phyloP scores from a whole-genome alignment of 2,329 filamentous ascomycete genomes.

The Dothistroma septosporum region DNA sequence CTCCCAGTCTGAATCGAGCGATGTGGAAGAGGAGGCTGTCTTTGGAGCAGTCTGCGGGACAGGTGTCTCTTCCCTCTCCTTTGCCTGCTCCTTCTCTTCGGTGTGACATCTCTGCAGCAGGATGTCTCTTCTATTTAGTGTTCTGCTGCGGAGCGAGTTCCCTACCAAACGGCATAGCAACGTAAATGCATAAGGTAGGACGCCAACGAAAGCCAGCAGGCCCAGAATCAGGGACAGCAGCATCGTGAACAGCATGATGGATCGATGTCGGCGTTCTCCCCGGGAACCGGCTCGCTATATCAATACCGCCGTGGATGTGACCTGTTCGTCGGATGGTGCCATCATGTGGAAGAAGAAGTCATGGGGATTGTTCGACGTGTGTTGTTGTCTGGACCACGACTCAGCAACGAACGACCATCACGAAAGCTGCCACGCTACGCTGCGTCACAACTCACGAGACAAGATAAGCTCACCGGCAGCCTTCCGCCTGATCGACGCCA shows the following conservation, averaged over 20 bases:
- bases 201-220: constrained; percentile 19
- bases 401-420: not conserved
- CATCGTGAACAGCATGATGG: constrained; percentile 13
- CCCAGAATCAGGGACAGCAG: constrained; percentile 25
- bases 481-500: constrained; percentile 6
- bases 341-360: not conserved
- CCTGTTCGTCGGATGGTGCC: not conserved
- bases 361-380: not conserved
- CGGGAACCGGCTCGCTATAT: not conserved
- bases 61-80: constrained; percentile 14
- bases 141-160: constrained; percentile 27
- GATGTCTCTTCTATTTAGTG: constrained; percentile 31
- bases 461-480: not conserved
- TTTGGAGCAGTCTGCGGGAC: constrained; percentile 1
- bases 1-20: constrained; percentile 65
- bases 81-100: constrained; percentile 27
- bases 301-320: not conserved
- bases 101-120: constrained; percentile 27
- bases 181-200: constrained; percentile 26
- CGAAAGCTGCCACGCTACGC: no score
- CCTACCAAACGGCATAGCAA: constrained; percentile 28
- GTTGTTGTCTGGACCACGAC: no score
- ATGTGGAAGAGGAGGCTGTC: constrained; percentile 25
- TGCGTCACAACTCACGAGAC: not conserved
- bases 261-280: not conserved